These are phyloP conservation scores for Sporothrix inflata DNA, from an alignment of 2,329 filamentous ascomycete genomes.

Conservation along the genomic window DNA sequence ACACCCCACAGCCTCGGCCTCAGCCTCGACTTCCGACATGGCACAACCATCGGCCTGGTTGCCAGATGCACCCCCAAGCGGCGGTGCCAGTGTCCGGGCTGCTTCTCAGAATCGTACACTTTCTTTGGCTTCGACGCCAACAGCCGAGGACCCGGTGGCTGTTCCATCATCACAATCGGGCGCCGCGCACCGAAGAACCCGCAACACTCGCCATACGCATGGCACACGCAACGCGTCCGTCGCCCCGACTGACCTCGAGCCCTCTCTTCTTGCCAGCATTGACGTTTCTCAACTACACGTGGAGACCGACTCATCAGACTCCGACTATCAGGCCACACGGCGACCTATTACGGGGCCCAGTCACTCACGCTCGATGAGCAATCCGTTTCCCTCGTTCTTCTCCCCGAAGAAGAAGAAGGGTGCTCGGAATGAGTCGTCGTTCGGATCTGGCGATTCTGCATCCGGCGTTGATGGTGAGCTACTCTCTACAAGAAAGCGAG, in stretches of 20 bases:
- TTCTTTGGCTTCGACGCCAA: not conserved
- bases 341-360: slow-evolving; percentile 36
- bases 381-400: slow-evolving; percentile 77
- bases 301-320: slow-evolving; percentile 47
- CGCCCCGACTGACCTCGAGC: slow-evolving; percentile 4
- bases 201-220: not conserved
- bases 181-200: not conserved
- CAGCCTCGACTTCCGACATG: slow-evolving; percentile 20
- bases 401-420: slow-evolving; percentile 63
- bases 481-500: slow-evolving; percentile 36
- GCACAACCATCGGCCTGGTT: slow-evolving; percentile 13
- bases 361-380: slow-evolving; percentile 73
- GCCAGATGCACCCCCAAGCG: not conserved
- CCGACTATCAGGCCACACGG: slow-evolving; percentile 42
- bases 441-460: slow-evolving; percentile 41
- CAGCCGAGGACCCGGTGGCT: not conserved
- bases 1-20: not conserved
- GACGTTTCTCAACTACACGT: slow-evolving; percentile 35
- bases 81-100: not conserved
- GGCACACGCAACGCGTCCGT: slow-evolving; percentile 19
- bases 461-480: slow-evolving; percentile 52
- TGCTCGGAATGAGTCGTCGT: slow-evolving; percentile 44
- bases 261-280: slow-evolving; percentile 27
- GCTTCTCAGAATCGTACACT: not conserved
- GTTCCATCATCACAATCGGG: not conserved